A percentile compares a stretch with the other conserved stretches of the same genome.
phyloP scores from a whole-genome alignment of 495 filamentous ascomycete species.

The Opeltia flavorubescens region DNA sequence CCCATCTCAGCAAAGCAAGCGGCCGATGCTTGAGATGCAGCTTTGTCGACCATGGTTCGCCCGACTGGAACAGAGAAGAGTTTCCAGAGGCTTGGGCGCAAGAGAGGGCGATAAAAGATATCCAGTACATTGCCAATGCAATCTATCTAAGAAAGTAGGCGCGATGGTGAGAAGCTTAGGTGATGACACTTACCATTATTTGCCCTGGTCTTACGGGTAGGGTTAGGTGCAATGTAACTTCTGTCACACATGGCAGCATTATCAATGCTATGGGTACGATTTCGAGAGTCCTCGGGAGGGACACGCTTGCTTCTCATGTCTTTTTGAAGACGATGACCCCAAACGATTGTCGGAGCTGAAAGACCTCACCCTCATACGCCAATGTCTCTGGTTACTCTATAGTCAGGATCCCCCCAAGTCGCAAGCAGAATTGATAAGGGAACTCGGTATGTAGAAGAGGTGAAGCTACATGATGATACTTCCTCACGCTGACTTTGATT shows the following conservation, averaged over 20 bases:
- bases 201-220: slow-evolving; percentile 6
- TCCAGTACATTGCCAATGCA: slow-evolving; percentile 28
- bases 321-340: slow-evolving; percentile 25
- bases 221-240: slow-evolving; percentile 29
- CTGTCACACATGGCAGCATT: slow-evolving; percentile 34
- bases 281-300: slow-evolving; percentile 19
- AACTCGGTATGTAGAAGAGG: slow-evolving; percentile 20
- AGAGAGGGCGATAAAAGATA: slow-evolving; percentile 4
- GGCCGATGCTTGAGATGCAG: background rate
- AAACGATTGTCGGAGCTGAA: slow-evolving; percentile 21
- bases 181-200: background rate
- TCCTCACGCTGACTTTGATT: no score
- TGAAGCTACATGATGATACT: no score
- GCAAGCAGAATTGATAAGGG: slow-evolving; percentile 15
- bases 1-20: slow-evolving; percentile 3
- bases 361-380: slow-evolving; percentile 22
- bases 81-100: background rate
- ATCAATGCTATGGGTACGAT: slow-evolving; percentile 33
- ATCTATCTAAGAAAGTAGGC: slow-evolving; percentile 24
- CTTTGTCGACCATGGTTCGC: background rate
- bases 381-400: slow-evolving; percentile 18
- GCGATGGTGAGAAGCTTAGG: slow-evolving; percentile 24
- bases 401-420: slow-evolving; percentile 17
- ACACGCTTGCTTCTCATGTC: slow-evolving; percentile 36
- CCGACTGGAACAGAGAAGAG: slow-evolving; percentile 9